Evolutionary conservation across 2,329 filamentous ascomycete species (phyloP), one percentile per base, ranked within the genome.

Genomic region (Fusarium sp.): DNA sequence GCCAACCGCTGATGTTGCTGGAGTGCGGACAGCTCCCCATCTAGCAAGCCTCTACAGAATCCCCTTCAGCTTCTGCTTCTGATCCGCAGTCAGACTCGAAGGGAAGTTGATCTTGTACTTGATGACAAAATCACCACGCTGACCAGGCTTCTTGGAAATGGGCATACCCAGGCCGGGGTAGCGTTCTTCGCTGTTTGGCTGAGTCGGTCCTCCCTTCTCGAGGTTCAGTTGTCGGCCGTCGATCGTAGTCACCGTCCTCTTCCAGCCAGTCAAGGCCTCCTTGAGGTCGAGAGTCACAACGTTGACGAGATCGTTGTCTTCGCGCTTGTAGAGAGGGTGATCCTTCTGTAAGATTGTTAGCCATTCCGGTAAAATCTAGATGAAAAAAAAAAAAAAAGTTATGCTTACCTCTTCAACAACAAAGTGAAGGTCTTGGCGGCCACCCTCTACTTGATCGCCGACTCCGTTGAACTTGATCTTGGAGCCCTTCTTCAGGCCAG

Each of bases 401-500:
- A 9, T 49, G 51, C 88, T 81, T 85, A 93, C 92, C 89, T 97
- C 94, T 76, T 93, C 90, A 19, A 99, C 86, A 55, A 99, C 89
- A 70, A 99, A 96, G 75, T 97, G 93, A 48, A 99, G 78, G 76
- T 99, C 95, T 76, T 99, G 95, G 56, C 93, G 91, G 13, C 94
- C 94, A 37, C 95, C 95, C 72, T 98, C 95, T 60, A 97, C 93
- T 75, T 98, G 93, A 76, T 99, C 95, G 10, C 95, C 95, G n/a
- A 99, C 93, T 37, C 94, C 93, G 72, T 91, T 91, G 74, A 97
- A 99, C 78, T 97, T 97, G 77, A 99, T 97, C 83, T 98, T 99
- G 72, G 92, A 96, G 27, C 95, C 95, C 69, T 96, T 93, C 79
- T 98, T 97, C 77, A 98, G 79, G 56, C 95, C 95, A 6, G 92